These are phyloP conservation scores for Leishmania turanica DNA, from an alignment of 208 protist species.

Conservation along the genomic window DNA sequence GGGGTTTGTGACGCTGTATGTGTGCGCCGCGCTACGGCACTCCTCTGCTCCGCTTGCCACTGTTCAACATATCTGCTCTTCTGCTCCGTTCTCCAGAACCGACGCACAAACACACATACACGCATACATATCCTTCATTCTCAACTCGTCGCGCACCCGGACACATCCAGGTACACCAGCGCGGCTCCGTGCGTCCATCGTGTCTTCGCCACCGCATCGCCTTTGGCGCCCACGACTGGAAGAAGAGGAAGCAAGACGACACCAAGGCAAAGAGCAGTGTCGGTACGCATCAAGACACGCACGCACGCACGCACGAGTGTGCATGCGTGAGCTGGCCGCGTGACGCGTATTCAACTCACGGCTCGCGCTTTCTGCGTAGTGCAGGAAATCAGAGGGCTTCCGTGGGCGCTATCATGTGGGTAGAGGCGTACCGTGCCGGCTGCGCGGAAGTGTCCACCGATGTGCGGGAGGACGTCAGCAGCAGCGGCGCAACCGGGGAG, in stretches of 20 bases:
- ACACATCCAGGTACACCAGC: background rate
- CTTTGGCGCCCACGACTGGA: background rate
- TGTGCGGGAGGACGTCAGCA: slow-evolving; percentile 48
- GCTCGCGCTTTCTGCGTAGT: background rate
- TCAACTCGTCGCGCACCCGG: background rate
- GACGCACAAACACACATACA: background rate
- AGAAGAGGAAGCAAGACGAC: background rate
- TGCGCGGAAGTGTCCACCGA: slow-evolving; percentile 41
- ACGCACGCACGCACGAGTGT: background rate
- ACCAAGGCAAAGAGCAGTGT: background rate
- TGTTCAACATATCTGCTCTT: background rate
- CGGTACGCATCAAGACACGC: too few species aligned
- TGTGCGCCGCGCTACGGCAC: background rate
- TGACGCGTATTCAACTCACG: background rate
- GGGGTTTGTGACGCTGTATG: background rate
- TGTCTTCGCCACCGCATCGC: background rate
- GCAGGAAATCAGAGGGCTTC: background rate
- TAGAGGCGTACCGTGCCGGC: slow-evolving; percentile 41
- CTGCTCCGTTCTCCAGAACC: background rate
- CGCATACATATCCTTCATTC: background rate
- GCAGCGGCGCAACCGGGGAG: slow-evolving; percentile 18
- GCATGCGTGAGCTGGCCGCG: background rate
- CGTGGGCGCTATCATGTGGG: slow-evolving; percentile 43
- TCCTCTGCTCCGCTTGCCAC: background rate
- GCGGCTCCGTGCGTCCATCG: background rate